Evolutionary conservation across 139 green algal genomes (phyloP), one percentile per base, ranked within the genome.

Genomic region (Asterochloris sp.): DNA sequence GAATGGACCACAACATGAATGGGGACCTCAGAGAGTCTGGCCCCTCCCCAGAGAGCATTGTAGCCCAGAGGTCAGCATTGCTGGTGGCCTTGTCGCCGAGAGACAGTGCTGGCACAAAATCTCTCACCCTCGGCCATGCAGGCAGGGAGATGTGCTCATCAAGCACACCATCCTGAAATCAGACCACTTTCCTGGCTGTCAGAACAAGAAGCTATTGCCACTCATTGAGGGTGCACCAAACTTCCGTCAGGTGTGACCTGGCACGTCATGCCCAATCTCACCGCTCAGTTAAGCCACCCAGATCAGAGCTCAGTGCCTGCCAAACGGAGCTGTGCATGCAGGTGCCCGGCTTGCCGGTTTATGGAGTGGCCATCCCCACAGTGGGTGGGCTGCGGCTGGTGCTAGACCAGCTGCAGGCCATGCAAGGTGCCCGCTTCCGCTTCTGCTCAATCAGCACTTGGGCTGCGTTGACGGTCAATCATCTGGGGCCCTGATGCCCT

Each of bases 301-400:
- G 4, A 71, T 26, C 66, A 10, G 16, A 63, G 27, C 29, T 64
- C n/a, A 14, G 12, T 79, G 38, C 66, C 66, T 21, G 66, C 8
- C n/a, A 38, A 24, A 76, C 11, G 17, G 12, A 62, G 23, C 19
- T 62, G 11, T 69, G 54, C 61, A 71, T 28, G 17, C 88, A 98
- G 93, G 89, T 98, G 14, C 84, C 91, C 62, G 91, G 84, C 29
- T 80, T 98, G 38, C 96, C 94, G 10, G 93, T 99, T 47, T 99
- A 96, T 78, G 96, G 96, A 13, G 93, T 98, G 13, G 96, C 96
- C 62, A 97, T 98, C 73, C 96, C 96, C 12, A 99, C 96, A 19
- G 91, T 95, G 0, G 83, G 86, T 12, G 96, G 96, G 15, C 83
- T 98, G 79, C 87, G 92, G 19, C 88, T 89, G 63, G 94, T 98